Percentiles rank a stretch among this genome's conserved stretches.
phyloP scores from a whole-genome alignment of 768 basidiomycete species.

The Suillus alpinus region DNA sequence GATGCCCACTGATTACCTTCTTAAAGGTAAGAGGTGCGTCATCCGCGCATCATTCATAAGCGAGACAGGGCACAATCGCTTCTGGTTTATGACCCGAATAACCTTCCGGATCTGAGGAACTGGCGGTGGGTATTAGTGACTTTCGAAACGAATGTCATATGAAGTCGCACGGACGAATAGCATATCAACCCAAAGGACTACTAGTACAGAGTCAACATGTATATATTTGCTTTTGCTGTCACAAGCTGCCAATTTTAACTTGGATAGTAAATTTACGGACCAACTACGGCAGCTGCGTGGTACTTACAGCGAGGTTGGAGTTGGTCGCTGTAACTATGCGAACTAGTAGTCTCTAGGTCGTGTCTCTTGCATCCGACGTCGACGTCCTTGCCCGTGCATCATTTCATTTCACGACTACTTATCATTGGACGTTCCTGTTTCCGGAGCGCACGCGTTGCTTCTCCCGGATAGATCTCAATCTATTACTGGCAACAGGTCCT shows the following conservation, averaged over 20 bases:
- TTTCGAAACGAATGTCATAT: neutral
- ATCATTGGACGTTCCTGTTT: conserved; percentile 8
- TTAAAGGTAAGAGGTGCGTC: neutral
- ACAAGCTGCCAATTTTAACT: neutral
- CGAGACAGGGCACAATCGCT: neutral
- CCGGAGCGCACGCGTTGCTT: conserved; percentile 20
- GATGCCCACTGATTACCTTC: neutral
- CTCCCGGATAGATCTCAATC: conserved; percentile 7
- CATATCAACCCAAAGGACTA: neutral
- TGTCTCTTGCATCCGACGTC: neutral
- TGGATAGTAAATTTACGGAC: no score
- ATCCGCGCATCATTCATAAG: neutral
- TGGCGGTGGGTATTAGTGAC: neutral
- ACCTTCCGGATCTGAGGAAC: neutral
- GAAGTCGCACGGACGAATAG: neutral
- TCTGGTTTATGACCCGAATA: neutral
- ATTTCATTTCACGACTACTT: neutral
- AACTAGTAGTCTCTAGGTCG: neutral
- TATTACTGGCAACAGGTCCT: conserved; percentile 13
- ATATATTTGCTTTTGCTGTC: neutral
- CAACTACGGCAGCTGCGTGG: no score
- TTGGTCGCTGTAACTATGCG: neutral
- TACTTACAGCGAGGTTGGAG: no score
- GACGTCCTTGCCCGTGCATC: neutral
- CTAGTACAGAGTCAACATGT: neutral